Percentiles rank a stretch among this genome's conserved stretches.
Evolutionary conservation across 805 yeast species (phyloP).

Genomic region (Candida hispaniensis): DNA sequence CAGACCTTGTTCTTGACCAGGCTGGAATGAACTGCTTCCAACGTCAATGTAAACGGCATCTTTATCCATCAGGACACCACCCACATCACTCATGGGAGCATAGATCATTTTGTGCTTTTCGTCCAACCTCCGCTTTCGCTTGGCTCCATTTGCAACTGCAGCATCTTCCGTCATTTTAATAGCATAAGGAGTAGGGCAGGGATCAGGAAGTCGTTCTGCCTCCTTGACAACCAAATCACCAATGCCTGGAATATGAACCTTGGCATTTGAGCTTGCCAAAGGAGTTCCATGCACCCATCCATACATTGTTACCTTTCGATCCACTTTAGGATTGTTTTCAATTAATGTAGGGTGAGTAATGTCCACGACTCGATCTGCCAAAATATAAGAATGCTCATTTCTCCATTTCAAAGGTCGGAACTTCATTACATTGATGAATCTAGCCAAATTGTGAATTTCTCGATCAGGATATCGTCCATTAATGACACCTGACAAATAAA

Average conservation of each 20-base stretch:
- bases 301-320: slow-evolving; percentile 80
- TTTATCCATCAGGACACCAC: slow-evolving; percentile 92
- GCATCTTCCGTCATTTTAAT: slow-evolving; percentile 74
- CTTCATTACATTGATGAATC: slow-evolving; percentile 95
- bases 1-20: slow-evolving; percentile 61
- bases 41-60: slow-evolving; percentile 95
- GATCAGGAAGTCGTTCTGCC: slow-evolving; percentile 90
- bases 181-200: slow-evolving; percentile 94
- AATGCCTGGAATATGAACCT: slow-evolving; percentile 89
- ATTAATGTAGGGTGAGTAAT: slow-evolving; percentile 83
- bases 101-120: slow-evolving; percentile 89
- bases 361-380: slow-evolving; percentile 87
- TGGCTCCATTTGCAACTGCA: slow-evolving; percentile 37
- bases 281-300: slow-evolving; percentile 96
- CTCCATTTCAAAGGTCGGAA: slow-evolving; percentile 99
- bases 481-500: slow-evolving; percentile 87
- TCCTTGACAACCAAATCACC: slow-evolving; percentile 74
- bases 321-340: slow-evolving; percentile 69
- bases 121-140: slow-evolving; percentile 79
- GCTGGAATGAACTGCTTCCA: slow-evolving; percentile 44
- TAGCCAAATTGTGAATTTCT: slow-evolving; percentile 79
- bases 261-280: slow-evolving; percentile 51
- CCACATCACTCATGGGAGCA: slow-evolving; percentile 99
- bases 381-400: slow-evolving; percentile 90
- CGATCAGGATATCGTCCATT: slow-evolving; percentile 98